These are phyloP conservation scores for Ascochyta viciae-villosae DNA, from an alignment of 2,329 filamentous ascomycete species.

Conservation along the genomic window DNA sequence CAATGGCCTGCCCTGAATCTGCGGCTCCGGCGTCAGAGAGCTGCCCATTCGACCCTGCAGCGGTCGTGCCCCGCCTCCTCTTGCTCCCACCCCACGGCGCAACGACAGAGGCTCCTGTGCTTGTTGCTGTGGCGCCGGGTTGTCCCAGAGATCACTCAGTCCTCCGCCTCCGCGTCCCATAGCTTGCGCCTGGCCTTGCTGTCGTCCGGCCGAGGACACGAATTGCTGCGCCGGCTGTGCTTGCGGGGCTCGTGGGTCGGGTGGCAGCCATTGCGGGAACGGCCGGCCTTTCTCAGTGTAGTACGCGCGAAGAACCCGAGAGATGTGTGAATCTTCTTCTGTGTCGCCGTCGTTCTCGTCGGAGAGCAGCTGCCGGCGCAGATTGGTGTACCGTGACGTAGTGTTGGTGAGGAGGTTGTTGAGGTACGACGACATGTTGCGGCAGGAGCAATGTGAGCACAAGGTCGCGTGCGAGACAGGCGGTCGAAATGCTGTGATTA, in stretches of 20 bases:
- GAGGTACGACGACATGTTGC: constrained; percentile 73
- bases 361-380: constrained; percentile 72
- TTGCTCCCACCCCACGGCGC: constrained; percentile 53
- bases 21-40: constrained; percentile 43
- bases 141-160: constrained; percentile 67
- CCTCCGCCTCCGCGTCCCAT: constrained; percentile 51
- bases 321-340: constrained; percentile 92
- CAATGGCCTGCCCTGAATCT: constrained; percentile 63
- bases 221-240: constrained; percentile 58
- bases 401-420: constrained; percentile 70
- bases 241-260: constrained; percentile 77
- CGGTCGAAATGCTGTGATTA: constrained; percentile 6
- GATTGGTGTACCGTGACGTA: constrained; percentile 64
- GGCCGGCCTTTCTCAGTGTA: constrained; percentile 86
- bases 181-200: constrained; percentile 35
- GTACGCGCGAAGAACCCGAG: constrained; percentile 89
- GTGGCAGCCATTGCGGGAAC: constrained; percentile 86
- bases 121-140: constrained; percentile 46
- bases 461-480: constrained; percentile 2
- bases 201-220: constrained; percentile 57
- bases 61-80: constrained; percentile 45
- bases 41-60: constrained; percentile 40
- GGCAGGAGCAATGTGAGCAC: neutral
- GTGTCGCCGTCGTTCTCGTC: constrained; percentile 62
- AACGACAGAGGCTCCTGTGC: constrained; percentile 53